Conservation (phyloP, 805 yeast genomes). For the Candida wancherniae region DNA sequence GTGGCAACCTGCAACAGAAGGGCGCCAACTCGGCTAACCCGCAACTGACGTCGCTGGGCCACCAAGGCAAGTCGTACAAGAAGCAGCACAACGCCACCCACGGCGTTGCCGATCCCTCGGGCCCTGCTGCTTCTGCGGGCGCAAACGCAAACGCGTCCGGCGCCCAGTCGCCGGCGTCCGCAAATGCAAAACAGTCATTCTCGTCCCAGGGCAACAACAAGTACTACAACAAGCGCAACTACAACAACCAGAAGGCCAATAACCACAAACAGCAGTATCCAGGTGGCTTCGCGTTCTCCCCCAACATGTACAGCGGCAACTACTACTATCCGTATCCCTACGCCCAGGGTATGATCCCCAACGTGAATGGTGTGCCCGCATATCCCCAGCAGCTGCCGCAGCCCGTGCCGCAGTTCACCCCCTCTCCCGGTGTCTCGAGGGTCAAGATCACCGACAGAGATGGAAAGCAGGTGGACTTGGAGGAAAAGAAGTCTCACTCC, state of each 20-base stretch:
- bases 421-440: conserved; percentile 19
- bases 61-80: conserved; percentile 4
- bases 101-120: too few relatives aligned
- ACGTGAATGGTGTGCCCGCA: conserved; percentile 14
- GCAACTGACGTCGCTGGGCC: conserved; percentile 7
- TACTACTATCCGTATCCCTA: conserved; percentile 13
- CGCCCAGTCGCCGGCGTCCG: too few relatives aligned
- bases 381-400: conserved; percentile 17
- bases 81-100: too few relatives aligned
- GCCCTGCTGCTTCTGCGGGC: conserved; percentile 8
- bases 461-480: conserved; percentile 39
- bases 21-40: too few relatives aligned
- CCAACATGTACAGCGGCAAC: conserved; percentile 12
- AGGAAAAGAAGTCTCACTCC: conserved; percentile 31
- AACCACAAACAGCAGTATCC: conserved; percentile 16
- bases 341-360: conserved; percentile 13
- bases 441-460: conserved; percentile 40
- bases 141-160: conserved; percentile 8
- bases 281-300: conserved; percentile 11
- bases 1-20: too few relatives aligned
- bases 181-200: too few relatives aligned
- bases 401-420: conserved; percentile 10
- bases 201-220: conserved; percentile 4
- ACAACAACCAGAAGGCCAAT: conserved; percentile 13
- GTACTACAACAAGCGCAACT: conserved; percentile 18